Conservation (phyloP, 768 basidiomycete genomes). For the Tricholomella constricta region DNA sequence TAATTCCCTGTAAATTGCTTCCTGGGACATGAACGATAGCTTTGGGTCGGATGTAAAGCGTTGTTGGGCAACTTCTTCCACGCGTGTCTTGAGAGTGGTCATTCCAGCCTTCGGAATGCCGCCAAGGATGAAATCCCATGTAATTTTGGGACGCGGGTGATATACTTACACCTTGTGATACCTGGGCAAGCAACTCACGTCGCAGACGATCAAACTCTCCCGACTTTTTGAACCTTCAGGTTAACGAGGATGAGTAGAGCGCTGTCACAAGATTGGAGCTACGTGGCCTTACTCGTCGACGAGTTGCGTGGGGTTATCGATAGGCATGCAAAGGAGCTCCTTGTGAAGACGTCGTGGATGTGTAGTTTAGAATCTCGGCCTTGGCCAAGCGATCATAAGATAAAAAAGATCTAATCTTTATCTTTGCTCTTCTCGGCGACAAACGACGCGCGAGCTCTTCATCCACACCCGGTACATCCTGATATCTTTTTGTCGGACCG, state of each 20-base stretch:
- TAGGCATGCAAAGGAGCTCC: conserved; percentile 36
- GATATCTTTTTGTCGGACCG: not conserved
- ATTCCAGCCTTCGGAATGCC: conserved; percentile 46
- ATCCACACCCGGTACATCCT: not conserved
- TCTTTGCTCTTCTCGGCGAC: not conserved
- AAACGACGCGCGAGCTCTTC: not conserved
- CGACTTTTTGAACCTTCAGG: conserved; percentile 70
- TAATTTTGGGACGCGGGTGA: not conserved
- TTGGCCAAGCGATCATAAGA: not conserved
- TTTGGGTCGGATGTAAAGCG: conserved; percentile 56
- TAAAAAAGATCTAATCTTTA: conserved; percentile 15
- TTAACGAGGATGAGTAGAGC: not conserved
- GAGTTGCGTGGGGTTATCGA: conserved; percentile 60
- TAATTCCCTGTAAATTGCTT: conserved; percentile 58
- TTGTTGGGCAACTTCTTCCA: conserved; percentile 63
- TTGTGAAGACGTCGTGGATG: not conserved
- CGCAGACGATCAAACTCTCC: conserved; percentile 77
- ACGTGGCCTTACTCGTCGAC: conserved; percentile 58
- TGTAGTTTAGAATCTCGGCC: not conserved
- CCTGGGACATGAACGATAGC: conserved; percentile 52
- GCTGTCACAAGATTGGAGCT: not conserved
- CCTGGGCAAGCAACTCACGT: conserved; percentile 61
- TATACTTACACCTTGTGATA: conserved; percentile 58
- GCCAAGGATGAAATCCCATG: conserved; percentile 3
- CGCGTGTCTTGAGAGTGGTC: conserved; percentile 53